Base-by-base conservation (phyloP, 2,329 filamentous ascomycete genomes). In the Aspergillus alliaceus region DNA sequence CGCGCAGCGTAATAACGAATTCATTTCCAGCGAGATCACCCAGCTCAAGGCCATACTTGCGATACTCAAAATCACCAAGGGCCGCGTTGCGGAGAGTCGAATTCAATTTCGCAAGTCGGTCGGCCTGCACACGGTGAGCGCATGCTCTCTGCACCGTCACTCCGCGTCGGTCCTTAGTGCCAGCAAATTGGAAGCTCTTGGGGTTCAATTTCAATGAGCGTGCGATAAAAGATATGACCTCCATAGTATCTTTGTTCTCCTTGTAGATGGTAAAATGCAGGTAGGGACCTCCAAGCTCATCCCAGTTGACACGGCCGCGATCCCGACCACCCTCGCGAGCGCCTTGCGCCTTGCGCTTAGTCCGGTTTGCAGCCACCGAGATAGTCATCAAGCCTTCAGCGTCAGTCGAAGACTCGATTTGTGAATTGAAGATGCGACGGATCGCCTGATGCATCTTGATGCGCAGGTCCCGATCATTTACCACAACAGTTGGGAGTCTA, bases 231-330 rank as follows among this genome's bases (percentile, higher is more conserved):
- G 86, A 88, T 53, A 96, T 82, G 0, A 91, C 88, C 66, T 97
- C 93, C 90, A 96, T 96, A 1, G 93, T 97, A 71, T 97, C 93
- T 70, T 93, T 93, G 77, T 97, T 97, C 77, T 96, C 93, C 77
- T 97, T 97, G 84, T 93, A 96, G 51, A 97, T 81, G 0, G 90
- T 93, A 72, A 96, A 96, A 73, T 96, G 92, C 14, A 96, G 79
- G 72, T 91, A 95, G 49, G 92, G 88, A 18, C 90, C 91, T n/a
- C 82, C 87, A 40, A 87, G 77, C 62, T 89, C 86, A 53, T 85
- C 78, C 86, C 86, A 90, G 52, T 78, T 80, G 34, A 84, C 66
- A 64, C 82, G 83, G 44, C 78, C 75, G 50, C 67, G 63, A n/a
- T 66, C 51, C 54, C 66, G 56, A 57, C 69, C 61, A 56, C 67